Percentiles rank a stretch among this genome's conserved stretches.
phyloP scores from a whole-genome alignment of 495 filamentous ascomycete species.

The Hypoxylon subgilvum region DNA sequence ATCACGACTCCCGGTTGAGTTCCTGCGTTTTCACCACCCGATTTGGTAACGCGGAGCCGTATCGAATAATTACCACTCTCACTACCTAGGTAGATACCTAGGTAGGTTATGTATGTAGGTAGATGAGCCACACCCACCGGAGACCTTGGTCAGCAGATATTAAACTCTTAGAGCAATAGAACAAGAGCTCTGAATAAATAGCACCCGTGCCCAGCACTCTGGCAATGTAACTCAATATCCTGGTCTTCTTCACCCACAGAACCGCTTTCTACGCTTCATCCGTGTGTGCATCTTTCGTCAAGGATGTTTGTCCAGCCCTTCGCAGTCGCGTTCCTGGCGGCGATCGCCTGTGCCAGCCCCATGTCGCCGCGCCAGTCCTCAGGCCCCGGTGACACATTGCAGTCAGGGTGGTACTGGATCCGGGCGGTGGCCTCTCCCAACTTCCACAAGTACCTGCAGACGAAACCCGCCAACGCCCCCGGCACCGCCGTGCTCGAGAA shows the following conservation, averaged over 20 bases:
- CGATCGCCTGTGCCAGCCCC: slow-evolving; percentile 1
- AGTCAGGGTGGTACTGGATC: slow-evolving; percentile 64
- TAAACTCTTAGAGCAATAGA: background rate
- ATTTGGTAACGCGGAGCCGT: slow-evolving; percentile 13
- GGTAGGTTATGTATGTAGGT: background rate
- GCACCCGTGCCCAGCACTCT: slow-evolving; percentile 1
- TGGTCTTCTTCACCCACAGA: background rate
- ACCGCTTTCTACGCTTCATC: background rate
- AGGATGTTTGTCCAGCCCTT: slow-evolving; percentile 18
- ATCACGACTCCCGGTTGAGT: background rate
- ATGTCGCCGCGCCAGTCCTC: slow-evolving; percentile 17
- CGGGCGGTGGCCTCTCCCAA: slow-evolving; percentile 64
- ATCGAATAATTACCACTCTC: too few species aligned
- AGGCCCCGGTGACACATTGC: slow-evolving; percentile 46
- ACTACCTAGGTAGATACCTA: too few species aligned
- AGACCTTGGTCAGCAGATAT: background rate
- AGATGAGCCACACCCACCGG: slow-evolving; percentile 3
- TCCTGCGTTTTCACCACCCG: background rate
- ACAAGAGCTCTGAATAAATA: slow-evolving; percentile 16
- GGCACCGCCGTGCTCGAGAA: slow-evolving; percentile 59
- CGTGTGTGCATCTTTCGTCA: background rate
- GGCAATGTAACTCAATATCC: slow-evolving; percentile 17
- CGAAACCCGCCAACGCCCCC: slow-evolving; percentile 53
- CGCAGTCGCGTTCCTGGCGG: slow-evolving; percentile 1
- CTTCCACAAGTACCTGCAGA: slow-evolving; percentile 69